A percentile compares a stretch with the other conserved stretches of the same genome.
phyloP scores from a whole-genome alignment of 1,284 basidiomycete genomes.

The Pyrrhoderma noxium region DNA sequence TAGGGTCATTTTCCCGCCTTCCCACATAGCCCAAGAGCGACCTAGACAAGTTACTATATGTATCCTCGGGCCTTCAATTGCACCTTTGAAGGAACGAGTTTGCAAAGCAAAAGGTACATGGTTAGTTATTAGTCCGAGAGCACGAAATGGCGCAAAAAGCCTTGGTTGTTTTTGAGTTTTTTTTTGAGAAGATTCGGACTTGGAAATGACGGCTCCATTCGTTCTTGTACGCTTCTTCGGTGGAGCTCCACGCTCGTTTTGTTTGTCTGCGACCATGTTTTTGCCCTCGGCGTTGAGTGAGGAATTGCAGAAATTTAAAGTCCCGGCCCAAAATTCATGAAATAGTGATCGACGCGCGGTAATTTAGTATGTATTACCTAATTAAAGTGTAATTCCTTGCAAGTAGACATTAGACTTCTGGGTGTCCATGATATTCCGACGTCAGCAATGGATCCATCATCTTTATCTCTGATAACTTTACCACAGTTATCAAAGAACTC shows the following conservation, averaged over 20 bases:
- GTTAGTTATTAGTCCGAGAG: slow-evolving; percentile 89
- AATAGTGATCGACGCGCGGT: neutral
- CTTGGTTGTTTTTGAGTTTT: slow-evolving; percentile 31
- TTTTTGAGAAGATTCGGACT: neutral
- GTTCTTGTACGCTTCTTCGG: slow-evolving; percentile 23
- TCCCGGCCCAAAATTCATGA: neutral
- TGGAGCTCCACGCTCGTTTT: slow-evolving; percentile 16
- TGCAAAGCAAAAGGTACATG: slow-evolving; percentile 87
- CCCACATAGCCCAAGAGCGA: slow-evolving; percentile 93
- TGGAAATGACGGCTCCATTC: neutral
- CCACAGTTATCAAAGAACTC: slow-evolving; percentile 25
- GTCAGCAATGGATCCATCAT: neutral
- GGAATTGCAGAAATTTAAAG: neutral
- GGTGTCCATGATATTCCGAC: too few species aligned
- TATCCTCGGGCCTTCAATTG: slow-evolving; percentile 73
- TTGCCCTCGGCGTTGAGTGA: neutral
- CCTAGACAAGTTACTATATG: slow-evolving; percentile 88
- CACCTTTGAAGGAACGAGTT: slow-evolving; percentile 81
- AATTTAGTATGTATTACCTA: too few species aligned
- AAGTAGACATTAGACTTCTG: too few species aligned
- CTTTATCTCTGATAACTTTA: slow-evolving; percentile 23
- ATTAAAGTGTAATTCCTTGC: too few species aligned
- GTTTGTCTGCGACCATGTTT: slow-evolving; percentile 9
- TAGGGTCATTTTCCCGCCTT: slow-evolving; percentile 86
- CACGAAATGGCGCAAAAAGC: slow-evolving; percentile 93